Evolutionary conservation across 2,329 filamentous ascomycete genomes (phyloP).

Genomic region (Beauveria scarabaeidicola): DNA sequence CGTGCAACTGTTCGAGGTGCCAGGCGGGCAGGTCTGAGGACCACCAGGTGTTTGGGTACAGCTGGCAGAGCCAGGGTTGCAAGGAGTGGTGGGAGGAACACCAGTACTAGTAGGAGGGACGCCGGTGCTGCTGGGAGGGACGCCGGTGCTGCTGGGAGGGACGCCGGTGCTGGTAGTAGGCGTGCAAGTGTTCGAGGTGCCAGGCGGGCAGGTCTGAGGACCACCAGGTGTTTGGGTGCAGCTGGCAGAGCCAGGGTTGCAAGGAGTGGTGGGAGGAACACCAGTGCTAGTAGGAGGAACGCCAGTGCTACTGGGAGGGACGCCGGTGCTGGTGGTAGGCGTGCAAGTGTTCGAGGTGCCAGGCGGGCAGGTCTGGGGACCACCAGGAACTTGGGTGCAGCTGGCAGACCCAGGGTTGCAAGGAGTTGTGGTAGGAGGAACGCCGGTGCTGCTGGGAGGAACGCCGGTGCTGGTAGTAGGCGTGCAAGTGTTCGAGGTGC

Average conservation of each 20-base stretch:
- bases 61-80: too few species aligned
- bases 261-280: neutral
- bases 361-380: neutral
- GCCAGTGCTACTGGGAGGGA: neutral
- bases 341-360: neutral
- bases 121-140: neutral
- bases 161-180: neutral
- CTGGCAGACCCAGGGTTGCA: neutral
- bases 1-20: too few species aligned
- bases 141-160: neutral
- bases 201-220: too few species aligned
- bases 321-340: neutral
- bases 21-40: too few species aligned
- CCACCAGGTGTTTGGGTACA: too few species aligned
- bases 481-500: neutral
- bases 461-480: neutral
- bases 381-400: neutral
- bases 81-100: too few species aligned
- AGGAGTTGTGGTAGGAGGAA: neutral
- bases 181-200: neutral
- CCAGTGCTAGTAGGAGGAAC: neutral
- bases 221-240: too few species aligned
- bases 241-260: too few species aligned
- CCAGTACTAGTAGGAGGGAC: neutral
- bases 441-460: neutral